Base-by-base conservation (phyloP, 2,329 filamentous ascomycete species). In the Colletotrichum filicis region DNA sequence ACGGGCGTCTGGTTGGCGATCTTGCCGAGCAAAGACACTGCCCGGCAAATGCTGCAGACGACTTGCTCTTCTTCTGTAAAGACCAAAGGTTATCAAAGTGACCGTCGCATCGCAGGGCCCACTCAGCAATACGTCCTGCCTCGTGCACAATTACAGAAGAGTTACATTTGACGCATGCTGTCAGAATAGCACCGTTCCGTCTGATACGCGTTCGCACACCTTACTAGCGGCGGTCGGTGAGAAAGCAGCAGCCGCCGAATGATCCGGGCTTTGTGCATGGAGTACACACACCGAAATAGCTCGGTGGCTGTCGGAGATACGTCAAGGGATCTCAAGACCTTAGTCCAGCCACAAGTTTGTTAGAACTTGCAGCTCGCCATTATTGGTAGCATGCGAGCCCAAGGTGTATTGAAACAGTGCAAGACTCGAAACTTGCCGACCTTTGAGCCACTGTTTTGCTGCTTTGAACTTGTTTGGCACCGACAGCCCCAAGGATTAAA, bases 181-280 rank as follows among this genome's bases (percentile, higher is more conserved):
- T 64, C 55, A 70, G 56, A 37, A 32, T 73, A 61, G 55, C 35
- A 73, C 57, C 37, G 6, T 66, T 65, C 66, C 55, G 56, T 73
- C 66, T 56, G 60, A 57, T 71, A 71, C 60, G 60, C 46, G 37
- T 66, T 56, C 55, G 61, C 28, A 49, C 60, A 46, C 66, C 61
- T 60, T 37, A 56, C 46, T 71, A 49, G 66, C 32, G 56, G 66
- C 11, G 12, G 55, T 65, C 56, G 56, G 66, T 57, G 53, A 70
- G 56, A 32, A 71, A 61, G 71, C 71, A 65, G 52, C 22, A 49
- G 37, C 28, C 49, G 32, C n/a, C 16, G 4, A 11, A 16, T 49
- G 71, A 61, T 53, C 71, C 66, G 56, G 62, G 71, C 66, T 49
- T 16, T 14, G 4, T 46, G 35, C 71, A 73, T 52, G 66, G 66